These are phyloP conservation scores for Fomitopsis schrenkii DNA, from an alignment of 1,284 basidiomycete species.

Conservation along the genomic window DNA sequence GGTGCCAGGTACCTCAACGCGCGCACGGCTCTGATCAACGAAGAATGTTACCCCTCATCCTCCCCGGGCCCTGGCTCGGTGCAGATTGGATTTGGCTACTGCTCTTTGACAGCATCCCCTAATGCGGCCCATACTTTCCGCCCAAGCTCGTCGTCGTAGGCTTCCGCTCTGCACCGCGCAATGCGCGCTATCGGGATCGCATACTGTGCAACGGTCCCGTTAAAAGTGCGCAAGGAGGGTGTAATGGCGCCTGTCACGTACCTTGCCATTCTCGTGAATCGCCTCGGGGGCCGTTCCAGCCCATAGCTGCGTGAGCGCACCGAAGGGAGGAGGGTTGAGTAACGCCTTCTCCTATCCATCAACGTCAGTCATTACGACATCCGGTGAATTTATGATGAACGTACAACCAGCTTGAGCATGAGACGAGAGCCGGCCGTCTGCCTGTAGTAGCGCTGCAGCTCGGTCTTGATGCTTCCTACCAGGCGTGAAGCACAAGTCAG, in stretches of 20 bases:
- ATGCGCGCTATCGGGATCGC: constrained; percentile 36
- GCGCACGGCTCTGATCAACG: no score
- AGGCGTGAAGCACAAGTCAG: background rate
- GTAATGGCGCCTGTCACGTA: constrained; percentile 12
- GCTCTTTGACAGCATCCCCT: background rate
- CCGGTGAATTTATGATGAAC: background rate
- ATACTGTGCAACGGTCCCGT: constrained; percentile 18
- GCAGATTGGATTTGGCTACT: background rate
- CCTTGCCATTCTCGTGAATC: constrained; percentile 41
- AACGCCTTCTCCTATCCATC: constrained; percentile 13
- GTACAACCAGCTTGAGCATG: constrained; percentile 7
- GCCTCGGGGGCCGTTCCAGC: constrained; percentile 44
- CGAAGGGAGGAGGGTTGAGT: constrained; percentile 18
- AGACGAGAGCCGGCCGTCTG: constrained; percentile 9
- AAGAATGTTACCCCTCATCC: no score
- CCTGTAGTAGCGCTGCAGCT: constrained; percentile 19
- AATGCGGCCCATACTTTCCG: constrained; percentile 28
- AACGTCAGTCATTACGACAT: background rate
- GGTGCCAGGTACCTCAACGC: no score
- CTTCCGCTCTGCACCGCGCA: constrained; percentile 15
- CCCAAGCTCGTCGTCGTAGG: constrained; percentile 25
- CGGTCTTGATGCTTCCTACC: constrained; percentile 26
- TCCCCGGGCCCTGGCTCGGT: no score
- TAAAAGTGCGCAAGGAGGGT: constrained; percentile 1
- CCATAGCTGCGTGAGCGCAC: constrained; percentile 49